A percentile compares a stretch with the other conserved stretches of the same genome.
These are phyloP conservation scores for Filobasidium floriforme DNA, from an alignment of 768 basidiomycete genomes.

Conservation along the genomic window DNA sequence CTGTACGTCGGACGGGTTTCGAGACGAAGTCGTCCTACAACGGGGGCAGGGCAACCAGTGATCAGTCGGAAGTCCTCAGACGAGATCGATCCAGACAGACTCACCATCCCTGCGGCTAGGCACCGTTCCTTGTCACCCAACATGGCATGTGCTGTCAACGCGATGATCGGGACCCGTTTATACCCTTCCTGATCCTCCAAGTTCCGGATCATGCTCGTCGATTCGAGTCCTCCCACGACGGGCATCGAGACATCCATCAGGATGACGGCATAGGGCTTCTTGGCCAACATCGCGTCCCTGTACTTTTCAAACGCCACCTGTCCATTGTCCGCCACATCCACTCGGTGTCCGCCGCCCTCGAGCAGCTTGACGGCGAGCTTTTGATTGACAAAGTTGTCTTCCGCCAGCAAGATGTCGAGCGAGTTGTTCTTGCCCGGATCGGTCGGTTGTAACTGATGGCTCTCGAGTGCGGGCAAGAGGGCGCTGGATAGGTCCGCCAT, in stretches of 20 bases:
- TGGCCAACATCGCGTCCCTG: slow-evolving; percentile 46
- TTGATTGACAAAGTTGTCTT: slow-evolving; percentile 71
- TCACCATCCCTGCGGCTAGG: slow-evolving; percentile 39
- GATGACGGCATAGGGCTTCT: slow-evolving; percentile 80
- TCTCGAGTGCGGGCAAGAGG: slow-evolving; percentile 86
- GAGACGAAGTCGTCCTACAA: slow-evolving; percentile 40
- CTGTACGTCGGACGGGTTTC: slow-evolving; percentile 38
- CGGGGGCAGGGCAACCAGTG: neutral
- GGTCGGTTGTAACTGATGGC: slow-evolving; percentile 83
- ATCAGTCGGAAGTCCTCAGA: neutral
- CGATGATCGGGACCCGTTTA: slow-evolving; percentile 79
- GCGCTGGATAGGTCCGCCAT: slow-evolving; percentile 85
- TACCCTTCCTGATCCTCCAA: slow-evolving; percentile 69
- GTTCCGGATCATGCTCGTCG: slow-evolving; percentile 80
- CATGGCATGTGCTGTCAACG: slow-evolving; percentile 56
- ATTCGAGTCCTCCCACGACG: slow-evolving; percentile 96
- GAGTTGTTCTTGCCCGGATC: slow-evolving; percentile 75
- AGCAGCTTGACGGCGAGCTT: slow-evolving; percentile 93
- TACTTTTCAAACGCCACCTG: slow-evolving; percentile 80
- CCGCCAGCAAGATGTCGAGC: slow-evolving; percentile 89
- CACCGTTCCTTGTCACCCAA: slow-evolving; percentile 44
- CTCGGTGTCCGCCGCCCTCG: slow-evolving; percentile 88
- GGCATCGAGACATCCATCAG: slow-evolving; percentile 85
- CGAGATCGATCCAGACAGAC: neutral
- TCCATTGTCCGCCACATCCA: slow-evolving; percentile 97